Evolutionary conservation across 768 basidiomycete species (phyloP).

Genomic region (Kwoniella botswanensis): DNA sequence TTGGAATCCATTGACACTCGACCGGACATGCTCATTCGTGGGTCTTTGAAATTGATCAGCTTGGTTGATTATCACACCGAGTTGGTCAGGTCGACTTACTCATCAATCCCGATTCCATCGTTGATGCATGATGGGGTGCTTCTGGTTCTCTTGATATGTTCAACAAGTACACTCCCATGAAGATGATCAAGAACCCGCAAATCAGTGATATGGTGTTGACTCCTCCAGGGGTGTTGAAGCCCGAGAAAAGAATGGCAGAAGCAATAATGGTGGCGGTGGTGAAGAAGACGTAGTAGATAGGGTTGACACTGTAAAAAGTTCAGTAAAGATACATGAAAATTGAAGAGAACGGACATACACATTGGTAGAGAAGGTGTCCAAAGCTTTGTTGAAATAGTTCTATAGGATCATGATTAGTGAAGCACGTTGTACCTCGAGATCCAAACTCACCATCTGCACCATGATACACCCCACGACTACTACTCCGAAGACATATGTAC

Average conservation of each 20-base stretch:
- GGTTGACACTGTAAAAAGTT: slow-evolving; percentile 74
- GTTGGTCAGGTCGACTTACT: slow-evolving; percentile 57
- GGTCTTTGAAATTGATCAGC: too few relatives aligned
- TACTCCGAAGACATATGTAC: slow-evolving; percentile 93
- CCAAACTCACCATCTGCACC: slow-evolving; percentile 60
- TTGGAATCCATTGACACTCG: slow-evolving; percentile 72
- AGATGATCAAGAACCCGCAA: slow-evolving; percentile 87
- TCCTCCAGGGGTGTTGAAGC: slow-evolving; percentile 85
- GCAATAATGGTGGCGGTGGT: slow-evolving; percentile 90
- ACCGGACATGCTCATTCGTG: slow-evolving; percentile 78
- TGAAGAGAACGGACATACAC: slow-evolving; percentile 68
- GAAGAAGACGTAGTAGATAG: slow-evolving; percentile 97
- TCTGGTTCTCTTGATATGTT: slow-evolving; percentile 57
- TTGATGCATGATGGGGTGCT: slow-evolving; percentile 48
- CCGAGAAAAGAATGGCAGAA: slow-evolving; percentile 94
- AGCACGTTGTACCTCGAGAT: neutral
- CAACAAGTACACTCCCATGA: slow-evolving; percentile 76
- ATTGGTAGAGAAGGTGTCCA: slow-evolving; percentile 95
- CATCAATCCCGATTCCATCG: slow-evolving; percentile 56
- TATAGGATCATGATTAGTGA: slow-evolving; percentile 1
- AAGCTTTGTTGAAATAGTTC: slow-evolving; percentile 89
- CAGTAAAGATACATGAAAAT: neutral
- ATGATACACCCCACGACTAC: slow-evolving; percentile 79
- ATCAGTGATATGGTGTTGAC: slow-evolving; percentile 84
- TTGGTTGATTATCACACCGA: too few relatives aligned